Percentiles rank a stretch among this genome's conserved stretches.
These are phyloP conservation scores for Citrus trifoliata DNA, from an alignment of 345 rosid species.

Conservation along the genomic window DNA sequence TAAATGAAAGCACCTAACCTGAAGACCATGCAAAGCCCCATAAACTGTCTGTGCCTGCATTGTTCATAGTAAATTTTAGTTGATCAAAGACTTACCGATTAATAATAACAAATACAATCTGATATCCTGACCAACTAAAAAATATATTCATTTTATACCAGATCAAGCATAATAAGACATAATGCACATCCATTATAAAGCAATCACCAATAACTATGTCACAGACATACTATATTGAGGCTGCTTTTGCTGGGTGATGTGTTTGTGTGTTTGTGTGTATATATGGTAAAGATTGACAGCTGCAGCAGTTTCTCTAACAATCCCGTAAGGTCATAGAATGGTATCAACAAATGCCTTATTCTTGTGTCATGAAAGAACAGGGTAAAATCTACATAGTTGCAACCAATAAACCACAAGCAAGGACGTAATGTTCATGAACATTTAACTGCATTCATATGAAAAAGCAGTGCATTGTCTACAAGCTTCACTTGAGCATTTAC, in stretches of 20 bases:
- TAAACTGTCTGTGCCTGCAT: slow-evolving; percentile 63
- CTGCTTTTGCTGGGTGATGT: neutral
- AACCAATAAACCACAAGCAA: neutral
- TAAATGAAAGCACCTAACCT: slow-evolving; percentile 37
- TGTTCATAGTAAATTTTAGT: slow-evolving; percentile 11
- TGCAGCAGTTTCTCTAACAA: neutral
- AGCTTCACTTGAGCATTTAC: neutral
- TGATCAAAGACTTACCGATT: neutral
- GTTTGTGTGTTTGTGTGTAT: neutral
- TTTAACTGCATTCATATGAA: neutral
- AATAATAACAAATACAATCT: neutral
- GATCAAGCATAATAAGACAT: neutral
- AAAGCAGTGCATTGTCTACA: neutral
- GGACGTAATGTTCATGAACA: neutral
- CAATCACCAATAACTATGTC: neutral
- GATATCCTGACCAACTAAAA: neutral
- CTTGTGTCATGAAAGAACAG: neutral
- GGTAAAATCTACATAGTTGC: neutral
- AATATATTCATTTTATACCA: neutral
- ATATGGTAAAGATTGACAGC: neutral
- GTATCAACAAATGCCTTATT: neutral
- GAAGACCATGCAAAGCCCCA: slow-evolving; percentile 75
- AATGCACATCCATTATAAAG: neutral
- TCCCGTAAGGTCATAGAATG: neutral
- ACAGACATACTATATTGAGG: neutral